A percentile compares a stretch with the other conserved stretches of the same genome.
Conservation (phyloP, 164 flowering plant species). For the Stephania yunnanensis region DNA sequence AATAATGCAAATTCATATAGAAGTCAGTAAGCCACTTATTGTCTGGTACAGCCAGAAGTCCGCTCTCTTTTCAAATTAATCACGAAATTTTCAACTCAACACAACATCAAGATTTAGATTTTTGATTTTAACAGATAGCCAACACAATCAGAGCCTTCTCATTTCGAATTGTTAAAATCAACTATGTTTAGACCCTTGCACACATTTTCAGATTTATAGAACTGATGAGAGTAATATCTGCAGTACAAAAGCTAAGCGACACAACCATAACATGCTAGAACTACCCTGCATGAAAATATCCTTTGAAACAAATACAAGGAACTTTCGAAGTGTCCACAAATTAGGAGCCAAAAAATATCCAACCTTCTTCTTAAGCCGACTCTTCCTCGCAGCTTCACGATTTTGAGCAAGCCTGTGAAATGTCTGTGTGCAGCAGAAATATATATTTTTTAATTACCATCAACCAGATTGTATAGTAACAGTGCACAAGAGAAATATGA, state of each 20-base stretch:
- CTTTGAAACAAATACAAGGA: neutral
- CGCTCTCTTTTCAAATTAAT: too few species aligned
- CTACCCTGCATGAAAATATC: neutral
- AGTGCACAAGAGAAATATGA: neutral
- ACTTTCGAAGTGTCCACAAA: neutral
- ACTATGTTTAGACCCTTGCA: too few species aligned
- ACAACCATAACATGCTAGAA: neutral
- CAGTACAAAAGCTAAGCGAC: neutral
- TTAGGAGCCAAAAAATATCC: neutral
- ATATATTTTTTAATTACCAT: neutral
- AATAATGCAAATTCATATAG: too few species aligned
- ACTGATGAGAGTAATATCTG: neutral
- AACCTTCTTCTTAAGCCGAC: slow-evolving; percentile 76
- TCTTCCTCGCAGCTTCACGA: slow-evolving; percentile 83
- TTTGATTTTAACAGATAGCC: too few species aligned
- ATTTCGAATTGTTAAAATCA: too few species aligned
- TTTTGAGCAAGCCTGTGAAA: slow-evolving; percentile 86
- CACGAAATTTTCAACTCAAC: too few species aligned
- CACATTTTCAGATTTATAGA: too few species aligned
- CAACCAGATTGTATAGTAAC: neutral
- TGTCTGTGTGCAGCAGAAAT: slow-evolving; percentile 34
- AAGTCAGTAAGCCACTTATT: too few species aligned
- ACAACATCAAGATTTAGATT: too few species aligned
- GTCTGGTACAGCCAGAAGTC: too few species aligned
- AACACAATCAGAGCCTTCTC: too few species aligned